Conservation (phyloP, 129 eudicot species). For the Flaveria ramosissima region DNA sequence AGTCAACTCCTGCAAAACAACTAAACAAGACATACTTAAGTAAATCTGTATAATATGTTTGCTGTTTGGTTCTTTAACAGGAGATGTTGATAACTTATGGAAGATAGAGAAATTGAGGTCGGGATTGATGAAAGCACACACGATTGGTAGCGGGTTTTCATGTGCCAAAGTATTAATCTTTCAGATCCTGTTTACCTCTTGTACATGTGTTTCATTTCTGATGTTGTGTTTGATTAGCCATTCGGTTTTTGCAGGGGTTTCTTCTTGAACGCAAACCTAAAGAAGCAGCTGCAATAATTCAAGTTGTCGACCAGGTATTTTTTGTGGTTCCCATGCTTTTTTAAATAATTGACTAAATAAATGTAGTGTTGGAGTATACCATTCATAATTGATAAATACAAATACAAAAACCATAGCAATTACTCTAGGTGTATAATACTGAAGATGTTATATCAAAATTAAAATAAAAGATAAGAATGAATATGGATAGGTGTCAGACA, state of each 20-base stretch:
- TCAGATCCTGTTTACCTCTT: neutral
- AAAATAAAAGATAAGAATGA: too few relatives aligned
- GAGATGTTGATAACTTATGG: slow-evolving; percentile 81
- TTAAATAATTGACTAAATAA: neutral
- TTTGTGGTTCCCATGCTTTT: neutral
- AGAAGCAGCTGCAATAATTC: slow-evolving; percentile 67
- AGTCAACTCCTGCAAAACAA: neutral
- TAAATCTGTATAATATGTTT: neutral
- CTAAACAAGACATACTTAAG: too few relatives aligned
- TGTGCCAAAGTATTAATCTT: slow-evolving; percentile 73
- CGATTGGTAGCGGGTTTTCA: slow-evolving; percentile 68
- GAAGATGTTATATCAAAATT: too few relatives aligned
- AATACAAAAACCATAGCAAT: too few relatives aligned
- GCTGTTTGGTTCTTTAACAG: slow-evolving; percentile 31
- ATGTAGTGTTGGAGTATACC: neutral
- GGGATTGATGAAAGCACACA: slow-evolving; percentile 59
- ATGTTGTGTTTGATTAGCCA: neutral
- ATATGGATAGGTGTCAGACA: too few relatives aligned
- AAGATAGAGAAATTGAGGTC: slow-evolving; percentile 77
- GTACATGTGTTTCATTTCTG: neutral
- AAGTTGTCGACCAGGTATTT: slow-evolving; percentile 65
- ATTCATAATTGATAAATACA: too few relatives aligned
- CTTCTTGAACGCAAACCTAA: slow-evolving; percentile 80
- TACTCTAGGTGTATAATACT: too few relatives aligned
- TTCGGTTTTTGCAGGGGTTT: slow-evolving; percentile 53